Evolutionary conservation across 2,329 filamentous ascomycete genomes (phyloP), one percentile per base, ranked within the genome.

Genomic region (Exophiala lecanii-corni): DNA sequence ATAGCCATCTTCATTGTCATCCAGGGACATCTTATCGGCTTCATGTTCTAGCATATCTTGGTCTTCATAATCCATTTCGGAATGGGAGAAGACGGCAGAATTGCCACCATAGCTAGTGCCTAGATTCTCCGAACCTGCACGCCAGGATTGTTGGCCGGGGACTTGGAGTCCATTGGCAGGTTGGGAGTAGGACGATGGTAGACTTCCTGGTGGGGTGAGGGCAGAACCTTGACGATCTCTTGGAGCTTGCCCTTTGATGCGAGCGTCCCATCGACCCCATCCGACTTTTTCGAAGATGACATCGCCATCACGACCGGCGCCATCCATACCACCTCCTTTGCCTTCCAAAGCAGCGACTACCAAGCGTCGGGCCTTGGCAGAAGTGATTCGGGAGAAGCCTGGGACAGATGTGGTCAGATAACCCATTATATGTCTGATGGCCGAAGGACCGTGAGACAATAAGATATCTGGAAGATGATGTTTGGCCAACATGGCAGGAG

Each of bases 201-300:
- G 59, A 50, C 76, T 79, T 16, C 45, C 53, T 52, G 51, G 57
- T 36, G 33, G 54, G 46, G 45, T 61, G 23, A 54, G 46, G 25
- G 41, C 41, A 38, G 37, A 39, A 57, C 21, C 55, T 49, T 47
- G 61, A 57, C 41, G 59, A 49, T 56, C 51, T 16, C 53, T 47
- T 9, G 51, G 47, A 32, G 75, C 69, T 49, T 86, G 78, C 41
- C 82, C 86, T 57, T 80, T 80, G 62, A 79, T 75, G 61, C 81
- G 81, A 49, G 89, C 92, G 65, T 94, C 86, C 91, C 91, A 98
- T 54, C 89, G 81, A 47, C 92, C 92, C 91, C 91, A 97, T 60
- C 91, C 91, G 46, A 96, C 88, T 73, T 97, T 97, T 65, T 94
- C 86, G 61, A 94, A 97, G 41, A 71, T 54, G 46, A 70, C 63